Evolutionary conservation across 139 green algal species (phyloP), one percentile per base, ranked within the genome.

Genomic region (Tetraselmis striata): DNA sequence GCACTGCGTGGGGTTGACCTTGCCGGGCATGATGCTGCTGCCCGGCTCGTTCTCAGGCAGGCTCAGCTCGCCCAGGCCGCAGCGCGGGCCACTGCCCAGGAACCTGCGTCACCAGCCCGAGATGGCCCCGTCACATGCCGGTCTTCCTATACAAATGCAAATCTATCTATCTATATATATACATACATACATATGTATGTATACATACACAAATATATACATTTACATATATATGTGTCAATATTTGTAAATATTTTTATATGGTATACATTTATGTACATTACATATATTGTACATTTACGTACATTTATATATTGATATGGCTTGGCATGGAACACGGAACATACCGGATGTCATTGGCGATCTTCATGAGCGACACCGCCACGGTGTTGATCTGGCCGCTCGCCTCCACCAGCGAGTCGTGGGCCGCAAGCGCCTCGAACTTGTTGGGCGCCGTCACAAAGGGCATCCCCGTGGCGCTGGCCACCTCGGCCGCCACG

Each of bases 1-100:
- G 84, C 93, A 98, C 89, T 99, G 96, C 29, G 96, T 99, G 27
- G 96, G 96, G 89, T 99, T 99, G 81, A 99, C 96, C 83, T 98
- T 98, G 83, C 96, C 95, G 1, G 96, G 96, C 96, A 99, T 99
- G 89, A 99, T 99, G 86, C 78, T 91, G 80, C 86, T 94, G 67
- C 96, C 96, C 0, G 96, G 96, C 92, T 99, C 96, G 85, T 99
- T 99, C 85, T 97, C 94, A 0, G 96, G 96, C 67, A 99, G 90
- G 23, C 81, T 82, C 80, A 99, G 92, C 92, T 99, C 96, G 18
- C 95, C 95, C 76, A 99, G 88, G 5, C 96, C 96, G 85, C 93
- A 98, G 28, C 96, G 88, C 1, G 94, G 94, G 28, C 94, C 94
- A 23, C 82, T 89, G 0, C 86, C 86, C 77, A 93, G 67, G 23